Percentiles rank a stretch among this genome's conserved stretches.
Conservation (phyloP, 108 stramenopile genomes). For the Phaeodactylum tricornutum region DNA sequence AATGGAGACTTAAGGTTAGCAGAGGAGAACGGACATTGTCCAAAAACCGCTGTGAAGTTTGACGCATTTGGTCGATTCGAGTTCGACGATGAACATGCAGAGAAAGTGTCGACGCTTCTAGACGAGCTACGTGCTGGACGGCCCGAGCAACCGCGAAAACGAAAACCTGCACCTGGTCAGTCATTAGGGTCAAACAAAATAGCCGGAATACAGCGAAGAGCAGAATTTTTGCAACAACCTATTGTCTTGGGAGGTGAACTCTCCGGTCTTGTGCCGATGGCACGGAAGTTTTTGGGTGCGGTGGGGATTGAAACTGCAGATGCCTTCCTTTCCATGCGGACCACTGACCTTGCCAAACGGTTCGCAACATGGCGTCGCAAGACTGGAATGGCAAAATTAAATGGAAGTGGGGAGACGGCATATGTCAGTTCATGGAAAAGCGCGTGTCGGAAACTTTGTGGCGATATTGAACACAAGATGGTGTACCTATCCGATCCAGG, state of each 20-base stretch:
- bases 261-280: too few relatives aligned
- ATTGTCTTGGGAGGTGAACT: too few relatives aligned
- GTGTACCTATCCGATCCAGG: too few relatives aligned
- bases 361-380: background rate
- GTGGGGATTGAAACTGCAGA: conserved; percentile 2
- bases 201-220: too few relatives aligned
- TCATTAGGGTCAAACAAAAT: too few relatives aligned
- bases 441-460: conserved; percentile 1
- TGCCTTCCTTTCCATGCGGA: background rate
- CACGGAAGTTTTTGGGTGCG: background rate
- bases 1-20: too few relatives aligned
- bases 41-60: too few relatives aligned
- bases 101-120: background rate
- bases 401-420: background rate
- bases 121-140: background rate
- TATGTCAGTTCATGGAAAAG: background rate
- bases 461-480: too few relatives aligned
- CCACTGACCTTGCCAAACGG: background rate
- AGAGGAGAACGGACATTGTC: background rate
- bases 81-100: background rate
- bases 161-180: too few relatives aligned
- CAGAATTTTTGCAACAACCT: too few relatives aligned
- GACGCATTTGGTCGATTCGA: too few relatives aligned
- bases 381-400: background rate
- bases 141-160: too few relatives aligned